Evolutionary conservation across 352 stramenopile species (phyloP), one percentile per base, ranked within the genome.

Genomic region (Aphanomyces stellatus): DNA sequence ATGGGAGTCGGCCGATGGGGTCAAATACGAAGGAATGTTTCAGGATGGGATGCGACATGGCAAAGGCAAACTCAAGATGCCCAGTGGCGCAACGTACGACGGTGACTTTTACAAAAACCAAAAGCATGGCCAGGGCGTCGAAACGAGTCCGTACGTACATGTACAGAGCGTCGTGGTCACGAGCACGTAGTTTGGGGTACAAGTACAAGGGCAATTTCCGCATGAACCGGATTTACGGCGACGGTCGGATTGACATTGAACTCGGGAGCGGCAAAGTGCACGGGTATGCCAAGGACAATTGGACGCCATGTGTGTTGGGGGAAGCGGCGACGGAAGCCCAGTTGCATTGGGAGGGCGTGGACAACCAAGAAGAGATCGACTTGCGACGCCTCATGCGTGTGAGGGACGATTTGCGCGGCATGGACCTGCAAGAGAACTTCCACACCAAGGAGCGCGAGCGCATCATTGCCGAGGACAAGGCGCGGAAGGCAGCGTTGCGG

Each of bases 51-150:
- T 76, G 51, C 76, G 80, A 1, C 76, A 75, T 25, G 82, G 82
- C n/a, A 35, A 66, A 0, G 82, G 80, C 8, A 86, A 73, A 43
- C 71, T 89, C 17, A 40, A 51, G 10, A 49, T 77, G 15, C 63
- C 75, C 35, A 81, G 70, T 31, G 80, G 76, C 11, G 77, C 76
- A 15, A 69, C 60, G 13, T 91, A 89, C 63, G 76, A 88, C 55
- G 82, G 82, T 10, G 78, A 87, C 42, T 91, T 91, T 65, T 87
- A 77, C 70, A 53, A 69, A 40, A 86, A 88, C 67, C 74, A 78
- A 60, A 74, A 77, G 30, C 77, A 91, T 11, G 82, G 82, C 28
- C 75, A 83, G 51, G 82, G 82, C 35, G 70, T 73, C 17, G 82
- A 91, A 71, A 87, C 72, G 15, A 91, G 80, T 53, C 69, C 69